Percentiles rank a stretch among this genome's conserved stretches.
Conservation (phyloP, 1,139 yeast species). For the Lizanozyma gosingica region DNA sequence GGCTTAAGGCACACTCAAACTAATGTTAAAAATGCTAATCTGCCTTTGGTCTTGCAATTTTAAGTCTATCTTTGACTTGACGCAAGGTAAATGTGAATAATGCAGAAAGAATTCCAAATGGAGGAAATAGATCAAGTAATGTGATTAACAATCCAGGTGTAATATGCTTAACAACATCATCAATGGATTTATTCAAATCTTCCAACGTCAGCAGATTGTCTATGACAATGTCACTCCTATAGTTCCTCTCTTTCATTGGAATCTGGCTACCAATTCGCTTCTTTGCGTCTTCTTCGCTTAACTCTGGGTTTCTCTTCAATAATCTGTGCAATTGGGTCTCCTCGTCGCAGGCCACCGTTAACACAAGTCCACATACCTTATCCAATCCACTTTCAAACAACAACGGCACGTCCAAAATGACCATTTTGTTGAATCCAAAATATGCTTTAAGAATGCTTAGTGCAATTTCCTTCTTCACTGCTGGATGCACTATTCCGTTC, state of each 20-base stretch:
- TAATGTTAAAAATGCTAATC: too few relatives aligned
- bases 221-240: slow-evolving; percentile 57
- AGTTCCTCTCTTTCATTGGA: slow-evolving; percentile 49
- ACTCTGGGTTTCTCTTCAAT: slow-evolving; percentile 54
- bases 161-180: slow-evolving; percentile 31
- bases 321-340: slow-evolving; percentile 57
- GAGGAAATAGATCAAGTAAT: slow-evolving; percentile 53
- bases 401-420: slow-evolving; percentile 82
- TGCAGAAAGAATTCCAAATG: slow-evolving; percentile 32
- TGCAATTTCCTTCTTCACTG: slow-evolving; percentile 63
- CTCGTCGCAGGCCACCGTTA: slow-evolving; percentile 59
- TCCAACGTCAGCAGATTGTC: slow-evolving; percentile 51
- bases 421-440: slow-evolving; percentile 38
- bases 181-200: slow-evolving; percentile 41
- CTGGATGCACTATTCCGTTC: slow-evolving; percentile 84
- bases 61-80: neutral
- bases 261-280: slow-evolving; percentile 74
- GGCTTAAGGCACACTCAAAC: slow-evolving; percentile 41
- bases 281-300: slow-evolving; percentile 57
- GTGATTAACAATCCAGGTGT: slow-evolving; percentile 49
- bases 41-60: neutral
- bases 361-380: slow-evolving; percentile 57
- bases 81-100: slow-evolving; percentile 8
- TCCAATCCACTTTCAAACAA: slow-evolving; percentile 75
- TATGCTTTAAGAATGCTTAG: slow-evolving; percentile 53